Conservation (phyloP, 192 early-diverging fungal genomes). For the Rhizophagus sp. region DNA sequence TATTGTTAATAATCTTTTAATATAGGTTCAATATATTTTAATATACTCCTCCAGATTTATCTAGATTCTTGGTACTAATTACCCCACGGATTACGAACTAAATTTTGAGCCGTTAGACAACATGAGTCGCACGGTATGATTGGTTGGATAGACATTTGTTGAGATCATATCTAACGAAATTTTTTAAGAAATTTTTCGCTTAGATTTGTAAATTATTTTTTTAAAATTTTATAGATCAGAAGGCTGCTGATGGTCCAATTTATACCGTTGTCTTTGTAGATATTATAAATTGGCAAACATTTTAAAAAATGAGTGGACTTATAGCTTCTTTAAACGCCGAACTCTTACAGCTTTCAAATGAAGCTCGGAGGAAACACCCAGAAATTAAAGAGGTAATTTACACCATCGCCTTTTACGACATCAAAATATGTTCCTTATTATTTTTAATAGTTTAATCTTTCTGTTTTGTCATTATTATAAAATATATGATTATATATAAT, state of each 20-base stretch:
- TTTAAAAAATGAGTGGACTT: slow-evolving; percentile 47
- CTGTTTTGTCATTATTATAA: background rate
- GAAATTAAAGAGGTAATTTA: slow-evolving; percentile 91
- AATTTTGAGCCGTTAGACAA: too few relatives aligned
- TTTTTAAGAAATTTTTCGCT: background rate
- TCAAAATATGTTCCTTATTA: background rate
- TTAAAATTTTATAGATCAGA: background rate
- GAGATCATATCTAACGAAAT: too few relatives aligned
- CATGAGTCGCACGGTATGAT: too few relatives aligned
- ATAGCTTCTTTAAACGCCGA: slow-evolving; percentile 72
- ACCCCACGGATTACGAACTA: too few relatives aligned
- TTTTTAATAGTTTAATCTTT: background rate
- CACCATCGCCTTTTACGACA: background rate
- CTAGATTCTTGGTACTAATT: too few relatives aligned
- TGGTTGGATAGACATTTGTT: too few relatives aligned
- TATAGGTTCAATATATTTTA: too few relatives aligned
- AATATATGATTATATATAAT: background rate
- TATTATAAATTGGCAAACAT: background rate
- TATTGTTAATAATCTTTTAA: too few relatives aligned
- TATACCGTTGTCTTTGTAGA: background rate
- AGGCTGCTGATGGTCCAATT: background rate
- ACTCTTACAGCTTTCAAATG: slow-evolving; percentile 79
- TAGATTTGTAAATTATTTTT: background rate
- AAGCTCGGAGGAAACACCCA: slow-evolving; percentile 86
- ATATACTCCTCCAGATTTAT: too few relatives aligned